Evolutionary conservation across 768 basidiomycete genomes (phyloP).

Genomic region (Suillus subaureus): DNA sequence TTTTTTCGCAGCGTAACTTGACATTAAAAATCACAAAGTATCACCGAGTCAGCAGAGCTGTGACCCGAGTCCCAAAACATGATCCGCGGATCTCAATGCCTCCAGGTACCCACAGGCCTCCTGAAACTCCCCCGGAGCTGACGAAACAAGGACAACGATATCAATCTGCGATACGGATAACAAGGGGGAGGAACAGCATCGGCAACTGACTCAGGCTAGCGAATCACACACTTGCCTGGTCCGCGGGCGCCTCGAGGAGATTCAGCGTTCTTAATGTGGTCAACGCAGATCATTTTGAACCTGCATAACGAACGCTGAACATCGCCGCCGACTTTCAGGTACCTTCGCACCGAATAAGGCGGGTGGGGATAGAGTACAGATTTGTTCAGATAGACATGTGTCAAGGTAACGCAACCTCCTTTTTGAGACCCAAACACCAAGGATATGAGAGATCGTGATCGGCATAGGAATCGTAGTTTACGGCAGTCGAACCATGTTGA

Average conservation of each 20-base stretch:
- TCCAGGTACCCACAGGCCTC: neutral
- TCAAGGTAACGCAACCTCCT: neutral
- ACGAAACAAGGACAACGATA: neutral
- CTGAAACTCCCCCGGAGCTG: neutral
- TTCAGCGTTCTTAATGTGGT: neutral
- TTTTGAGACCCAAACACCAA: neutral
- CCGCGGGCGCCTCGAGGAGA: conserved; percentile 2
- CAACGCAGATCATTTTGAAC: neutral
- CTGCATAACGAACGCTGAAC: too few species aligned
- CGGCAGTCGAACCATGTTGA: neutral
- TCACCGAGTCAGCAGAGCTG: neutral
- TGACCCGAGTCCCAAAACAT: neutral
- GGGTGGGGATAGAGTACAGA: conserved; percentile 8
- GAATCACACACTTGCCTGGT: neutral
- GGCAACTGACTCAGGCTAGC: neutral
- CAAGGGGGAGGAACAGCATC: neutral
- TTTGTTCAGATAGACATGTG: neutral
- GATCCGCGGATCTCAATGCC: neutral
- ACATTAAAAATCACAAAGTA: too few species aligned
- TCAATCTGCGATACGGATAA: neutral
- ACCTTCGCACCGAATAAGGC: conserved; percentile 7
- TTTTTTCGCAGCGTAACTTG: too few species aligned
- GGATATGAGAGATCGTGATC: conserved; percentile 3
- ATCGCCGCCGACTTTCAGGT: conserved; percentile 8
- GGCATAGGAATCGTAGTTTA: neutral